phyloP scores from a whole-genome alignment of 345 rosid species.

The Aurinia saxatilis region DNA sequence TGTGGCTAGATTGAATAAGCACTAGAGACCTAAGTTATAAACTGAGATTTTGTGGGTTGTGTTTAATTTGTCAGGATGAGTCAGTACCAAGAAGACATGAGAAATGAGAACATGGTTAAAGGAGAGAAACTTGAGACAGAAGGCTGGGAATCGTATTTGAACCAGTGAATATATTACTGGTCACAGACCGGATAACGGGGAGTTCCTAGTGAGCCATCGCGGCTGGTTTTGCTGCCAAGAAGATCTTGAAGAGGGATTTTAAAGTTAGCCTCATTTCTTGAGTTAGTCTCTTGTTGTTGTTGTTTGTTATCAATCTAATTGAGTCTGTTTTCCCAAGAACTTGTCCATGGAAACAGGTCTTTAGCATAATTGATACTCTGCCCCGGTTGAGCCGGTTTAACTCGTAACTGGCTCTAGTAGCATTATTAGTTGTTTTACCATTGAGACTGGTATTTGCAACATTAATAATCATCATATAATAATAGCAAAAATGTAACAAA shows the following conservation, averaged over 20 bases:
- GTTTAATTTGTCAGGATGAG: conserved; percentile 50
- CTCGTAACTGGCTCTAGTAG: too few relatives aligned
- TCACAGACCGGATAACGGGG: not conserved
- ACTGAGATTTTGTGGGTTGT: not conserved
- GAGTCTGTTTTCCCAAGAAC: too few relatives aligned
- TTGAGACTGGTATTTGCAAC: too few relatives aligned
- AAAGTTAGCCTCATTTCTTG: conserved; percentile 12
- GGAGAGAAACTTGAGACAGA: conserved; percentile 58
- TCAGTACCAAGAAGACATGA: conserved; percentile 81
- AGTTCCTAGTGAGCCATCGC: not conserved
- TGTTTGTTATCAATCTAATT: too few relatives aligned
- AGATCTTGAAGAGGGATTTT: not conserved
- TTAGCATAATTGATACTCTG: too few relatives aligned
- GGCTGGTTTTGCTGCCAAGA: conserved; percentile 9
- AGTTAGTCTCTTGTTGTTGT: not conserved
- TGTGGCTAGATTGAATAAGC: not conserved
- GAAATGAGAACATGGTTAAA: conserved; percentile 59
- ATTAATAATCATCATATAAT: too few relatives aligned
- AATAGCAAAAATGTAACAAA: not conserved
- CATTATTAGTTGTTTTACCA: too few relatives aligned
- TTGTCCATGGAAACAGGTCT: too few relatives aligned
- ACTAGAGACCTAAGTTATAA: not conserved
- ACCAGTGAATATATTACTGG: conserved; percentile 28
- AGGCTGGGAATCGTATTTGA: conserved; percentile 75
- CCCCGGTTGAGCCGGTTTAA: too few relatives aligned